A percentile compares a stretch with the other conserved stretches of the same genome.
phyloP scores from a whole-genome alignment of 192 early-diverging fungal species.

The Coemansia sp. region DNA sequence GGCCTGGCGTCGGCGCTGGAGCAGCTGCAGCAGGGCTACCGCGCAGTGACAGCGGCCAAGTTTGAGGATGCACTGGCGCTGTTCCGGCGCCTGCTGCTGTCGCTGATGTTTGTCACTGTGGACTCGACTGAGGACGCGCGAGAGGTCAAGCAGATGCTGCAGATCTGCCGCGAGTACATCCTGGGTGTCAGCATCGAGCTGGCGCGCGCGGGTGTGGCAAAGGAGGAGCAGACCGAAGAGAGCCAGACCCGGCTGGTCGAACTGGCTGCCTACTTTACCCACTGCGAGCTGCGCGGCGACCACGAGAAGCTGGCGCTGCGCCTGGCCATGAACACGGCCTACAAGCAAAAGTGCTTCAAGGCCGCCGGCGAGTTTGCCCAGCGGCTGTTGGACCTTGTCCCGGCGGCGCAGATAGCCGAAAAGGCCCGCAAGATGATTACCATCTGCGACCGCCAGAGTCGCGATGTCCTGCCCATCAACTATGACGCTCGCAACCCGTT shows the following conservation, averaged over 20 bases:
- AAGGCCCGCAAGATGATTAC: conserved; percentile 75
- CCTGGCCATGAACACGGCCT: conserved; percentile 80
- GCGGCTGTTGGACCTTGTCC: conserved; percentile 84
- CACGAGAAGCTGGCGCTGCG: conserved; percentile 85
- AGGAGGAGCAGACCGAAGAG: conserved; percentile 48
- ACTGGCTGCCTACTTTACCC: conserved; percentile 93
- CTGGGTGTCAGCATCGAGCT: conserved; percentile 82
- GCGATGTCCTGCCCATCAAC: conserved; percentile 73
- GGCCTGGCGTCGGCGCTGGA: conserved; percentile 40
- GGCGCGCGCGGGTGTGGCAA: conserved; percentile 58
- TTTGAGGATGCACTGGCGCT: conserved; percentile 70
- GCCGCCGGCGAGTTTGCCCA: conserved; percentile 85
- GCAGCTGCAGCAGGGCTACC: conserved; percentile 83
- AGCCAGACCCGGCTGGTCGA: conserved; percentile 73
- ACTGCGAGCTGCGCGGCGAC: conserved; percentile 79
- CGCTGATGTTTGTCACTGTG: conserved; percentile 70
- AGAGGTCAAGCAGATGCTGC: conserved; percentile 75
- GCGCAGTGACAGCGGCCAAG: conserved; percentile 71
- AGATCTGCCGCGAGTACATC: conserved; percentile 87
- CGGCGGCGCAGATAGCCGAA: conserved; percentile 66
- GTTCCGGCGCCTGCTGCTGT: conserved; percentile 74
- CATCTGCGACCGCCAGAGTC: conserved; percentile 69
- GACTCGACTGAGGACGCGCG: conserved; percentile 59
- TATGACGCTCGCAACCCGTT: conserved; percentile 98
- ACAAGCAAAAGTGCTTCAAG: conserved; percentile 77